A percentile compares a stretch with the other conserved stretches of the same genome.
phyloP scores from a whole-genome alignment of 225 moss, liverwort and hornwort species.

The Lunularia cruciata region DNA sequence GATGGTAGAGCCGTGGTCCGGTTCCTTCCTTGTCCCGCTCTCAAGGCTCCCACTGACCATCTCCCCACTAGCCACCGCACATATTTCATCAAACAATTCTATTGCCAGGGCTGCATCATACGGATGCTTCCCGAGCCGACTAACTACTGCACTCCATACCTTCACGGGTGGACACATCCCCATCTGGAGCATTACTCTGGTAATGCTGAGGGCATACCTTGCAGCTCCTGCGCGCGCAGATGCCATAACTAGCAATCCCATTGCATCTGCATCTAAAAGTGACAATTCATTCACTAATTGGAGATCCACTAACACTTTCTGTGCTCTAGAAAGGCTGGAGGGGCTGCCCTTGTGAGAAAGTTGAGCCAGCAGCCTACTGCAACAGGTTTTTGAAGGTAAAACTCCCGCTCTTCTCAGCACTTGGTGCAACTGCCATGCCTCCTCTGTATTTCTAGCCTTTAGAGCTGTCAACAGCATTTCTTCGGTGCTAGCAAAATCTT shows the following conservation, averaged over 20 bases:
- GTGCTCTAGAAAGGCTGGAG: conserved; percentile 76
- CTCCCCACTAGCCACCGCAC: conserved; percentile 27
- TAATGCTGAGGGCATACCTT: conserved; percentile 67
- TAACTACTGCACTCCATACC: conserved; percentile 96
- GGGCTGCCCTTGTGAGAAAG: conserved; percentile 74
- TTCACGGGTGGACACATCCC: conserved; percentile 66
- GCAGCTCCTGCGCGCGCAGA: conserved; percentile 78
- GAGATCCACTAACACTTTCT: conserved; percentile 62
- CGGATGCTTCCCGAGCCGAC: conserved; percentile 61
- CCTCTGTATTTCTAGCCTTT: conserved; percentile 74
- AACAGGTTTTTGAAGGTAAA: conserved; percentile 67
- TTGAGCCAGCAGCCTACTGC: conserved; percentile 85
- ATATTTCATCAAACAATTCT: conserved; percentile 77
- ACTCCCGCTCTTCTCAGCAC: conserved; percentile 43
- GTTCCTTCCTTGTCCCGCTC: neutral
- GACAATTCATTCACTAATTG: conserved; percentile 39
- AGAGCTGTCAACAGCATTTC: conserved; percentile 62
- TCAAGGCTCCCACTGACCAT: neutral
- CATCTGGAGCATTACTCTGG: conserved; percentile 67
- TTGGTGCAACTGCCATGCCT: conserved; percentile 82
- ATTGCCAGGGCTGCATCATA: conserved; percentile 71
- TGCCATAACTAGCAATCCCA: conserved; percentile 83
- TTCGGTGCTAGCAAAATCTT: conserved; percentile 25
- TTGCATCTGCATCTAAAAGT: conserved; percentile 66
- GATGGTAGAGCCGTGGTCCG: neutral